Percentiles rank a stretch among this genome's conserved stretches.
phyloP scores from a whole-genome alignment of 768 basidiomycete species.

The Boletus edulis region DNA sequence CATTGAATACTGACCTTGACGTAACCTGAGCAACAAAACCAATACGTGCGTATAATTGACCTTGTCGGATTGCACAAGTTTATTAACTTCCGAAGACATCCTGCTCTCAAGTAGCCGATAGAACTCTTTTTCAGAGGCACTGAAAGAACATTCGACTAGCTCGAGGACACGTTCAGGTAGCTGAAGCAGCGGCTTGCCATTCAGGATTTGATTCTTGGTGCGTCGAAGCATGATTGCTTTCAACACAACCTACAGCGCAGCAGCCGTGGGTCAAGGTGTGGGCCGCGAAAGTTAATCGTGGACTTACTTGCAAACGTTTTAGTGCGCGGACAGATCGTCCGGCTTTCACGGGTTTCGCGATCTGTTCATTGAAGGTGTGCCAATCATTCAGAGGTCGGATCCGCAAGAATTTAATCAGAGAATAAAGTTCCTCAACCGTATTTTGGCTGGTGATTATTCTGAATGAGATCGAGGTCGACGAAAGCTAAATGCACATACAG shows the following conservation, averaged over 20 bases:
- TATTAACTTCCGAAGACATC: conserved; percentile 65
- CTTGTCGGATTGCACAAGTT: conserved; percentile 53
- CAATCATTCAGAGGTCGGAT: conserved; percentile 80
- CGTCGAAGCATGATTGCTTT: conserved; percentile 88
- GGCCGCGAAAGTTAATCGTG: not conserved
- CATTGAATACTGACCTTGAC: conserved; percentile 66
- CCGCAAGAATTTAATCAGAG: conserved; percentile 85
- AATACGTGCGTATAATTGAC: conserved; percentile 70
- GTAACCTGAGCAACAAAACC: conserved; percentile 71
- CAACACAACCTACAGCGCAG: conserved; percentile 62
- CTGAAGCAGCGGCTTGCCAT: conserved; percentile 80
- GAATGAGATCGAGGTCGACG: not conserved
- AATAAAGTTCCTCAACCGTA: conserved; percentile 84
- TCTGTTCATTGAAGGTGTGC: conserved; percentile 73
- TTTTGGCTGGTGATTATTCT: conserved; percentile 61
- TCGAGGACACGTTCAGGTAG: conserved; percentile 75
- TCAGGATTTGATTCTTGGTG: conserved; percentile 65
- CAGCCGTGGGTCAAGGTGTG: not conserved
- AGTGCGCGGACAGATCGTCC: conserved; percentile 66
- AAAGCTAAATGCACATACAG: conserved; percentile 40
- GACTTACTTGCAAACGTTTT: conserved; percentile 74
- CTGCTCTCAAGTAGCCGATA: conserved; percentile 70
- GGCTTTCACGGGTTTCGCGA: conserved; percentile 75
- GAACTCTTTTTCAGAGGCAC: conserved; percentile 72
- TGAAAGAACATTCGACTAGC: conserved; percentile 75